Evolutionary conservation across 2,329 filamentous ascomycete species (phyloP).

Genomic region (Arthrocladium fulminans): DNA sequence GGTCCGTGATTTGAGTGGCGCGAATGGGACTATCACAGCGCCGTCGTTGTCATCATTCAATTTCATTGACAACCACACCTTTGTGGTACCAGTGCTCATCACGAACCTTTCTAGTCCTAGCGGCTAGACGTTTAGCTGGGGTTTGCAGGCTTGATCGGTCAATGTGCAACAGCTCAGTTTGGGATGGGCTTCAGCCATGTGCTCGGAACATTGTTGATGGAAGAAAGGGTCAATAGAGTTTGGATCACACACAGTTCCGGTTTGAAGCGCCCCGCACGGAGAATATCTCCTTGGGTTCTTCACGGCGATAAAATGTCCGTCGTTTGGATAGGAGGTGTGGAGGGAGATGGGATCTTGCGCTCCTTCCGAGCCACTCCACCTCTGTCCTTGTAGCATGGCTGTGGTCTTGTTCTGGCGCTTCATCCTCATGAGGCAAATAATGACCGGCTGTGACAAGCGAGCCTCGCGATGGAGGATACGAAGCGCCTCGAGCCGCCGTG

Average conservation of each 20-base stretch:
- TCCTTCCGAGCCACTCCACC: no score
- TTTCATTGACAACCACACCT: conserved; percentile 21
- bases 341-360: no score
- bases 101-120: conserved; percentile 9
- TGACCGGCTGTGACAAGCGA: no score
- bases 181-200: background rate
- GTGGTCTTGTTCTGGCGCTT: no score
- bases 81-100: conserved; percentile 20
- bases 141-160: conserved; percentile 22
- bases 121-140: conserved; percentile 18
- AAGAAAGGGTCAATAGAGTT: background rate
- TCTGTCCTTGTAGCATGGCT: no score
- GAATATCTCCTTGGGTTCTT: no score
- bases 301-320: no score
- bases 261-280: no score
- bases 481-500: background rate
- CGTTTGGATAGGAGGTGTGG: no score
- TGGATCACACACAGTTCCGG: no score
- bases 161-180: conserved; percentile 24
- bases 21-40: conserved; percentile 25
- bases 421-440: no score
- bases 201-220: background rate
- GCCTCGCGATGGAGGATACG: no score
- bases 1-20: conserved; percentile 15
- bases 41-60: conserved; percentile 23